These are phyloP conservation scores for Clonostachys rhizophaga DNA, from an alignment of 2,329 filamentous ascomycete genomes.

Conservation along the genomic window DNA sequence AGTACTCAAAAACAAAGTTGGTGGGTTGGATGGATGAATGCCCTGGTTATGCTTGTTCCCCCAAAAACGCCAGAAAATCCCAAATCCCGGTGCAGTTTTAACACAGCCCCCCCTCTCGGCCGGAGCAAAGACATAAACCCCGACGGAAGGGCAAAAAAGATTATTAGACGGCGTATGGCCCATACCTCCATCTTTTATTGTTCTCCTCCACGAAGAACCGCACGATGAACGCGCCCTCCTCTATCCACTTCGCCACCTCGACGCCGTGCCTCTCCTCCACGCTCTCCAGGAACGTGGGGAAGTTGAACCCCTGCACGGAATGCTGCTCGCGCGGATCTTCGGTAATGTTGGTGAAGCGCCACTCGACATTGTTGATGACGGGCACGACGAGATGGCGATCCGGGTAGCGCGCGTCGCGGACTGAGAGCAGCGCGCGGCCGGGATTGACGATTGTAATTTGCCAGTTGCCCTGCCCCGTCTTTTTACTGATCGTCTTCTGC, in stretches of 20 bases:
- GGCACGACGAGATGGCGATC: conserved; percentile 22
- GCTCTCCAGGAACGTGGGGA: conserved; percentile 6
- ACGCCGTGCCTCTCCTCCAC: conserved; percentile 8
- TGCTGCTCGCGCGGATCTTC: conserved; percentile 19
- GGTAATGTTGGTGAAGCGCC: conserved; percentile 19
- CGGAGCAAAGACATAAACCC: too few relatives aligned
- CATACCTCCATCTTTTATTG: conserved; percentile 18
- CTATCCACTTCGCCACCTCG: conserved; percentile 20
- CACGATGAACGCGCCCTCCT: conserved; percentile 21
- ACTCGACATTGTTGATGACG: conserved; percentile 20
- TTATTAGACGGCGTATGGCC: too few relatives aligned
- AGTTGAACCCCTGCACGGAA: conserved; percentile 16
- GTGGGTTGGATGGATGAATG: too few relatives aligned
- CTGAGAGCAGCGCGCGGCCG: conserved; percentile 21
- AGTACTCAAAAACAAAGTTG: too few relatives aligned
- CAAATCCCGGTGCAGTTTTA: too few relatives aligned
- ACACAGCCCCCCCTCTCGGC: too few relatives aligned
- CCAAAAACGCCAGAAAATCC: too few relatives aligned
- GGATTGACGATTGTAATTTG: conserved; percentile 25
- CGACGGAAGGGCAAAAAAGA: too few relatives aligned
- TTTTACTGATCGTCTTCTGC: conserved; percentile 7
- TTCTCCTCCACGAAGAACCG: conserved; percentile 28
- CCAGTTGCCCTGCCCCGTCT: conserved; percentile 14
- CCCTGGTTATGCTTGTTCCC: too few relatives aligned
- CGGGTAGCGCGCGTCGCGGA: conserved; percentile 21